A percentile compares a stretch with the other conserved stretches of the same genome.
Conservation (phyloP, 176 grass and related monocot species). For the Triticum monococcum region DNA sequence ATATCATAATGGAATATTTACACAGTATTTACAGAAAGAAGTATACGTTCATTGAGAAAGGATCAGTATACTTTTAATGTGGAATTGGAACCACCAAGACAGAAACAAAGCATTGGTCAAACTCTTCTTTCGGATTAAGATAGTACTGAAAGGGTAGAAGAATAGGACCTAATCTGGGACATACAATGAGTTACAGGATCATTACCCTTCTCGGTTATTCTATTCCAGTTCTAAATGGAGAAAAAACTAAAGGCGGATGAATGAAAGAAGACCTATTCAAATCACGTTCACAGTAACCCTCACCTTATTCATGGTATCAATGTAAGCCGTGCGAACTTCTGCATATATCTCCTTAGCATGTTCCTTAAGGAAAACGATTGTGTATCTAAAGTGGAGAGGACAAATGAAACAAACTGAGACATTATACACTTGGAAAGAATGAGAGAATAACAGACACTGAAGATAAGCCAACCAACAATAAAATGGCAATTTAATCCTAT, state of each 20-base stretch:
- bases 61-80: neutral
- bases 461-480: conserved; percentile 15
- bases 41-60: neutral
- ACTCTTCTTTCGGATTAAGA: neutral
- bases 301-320: conserved; percentile 99
- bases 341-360: conserved; percentile 98
- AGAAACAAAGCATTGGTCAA: neutral
- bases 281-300: conserved; percentile 24
- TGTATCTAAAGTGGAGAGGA: conserved; percentile 52
- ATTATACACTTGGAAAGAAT: neutral
- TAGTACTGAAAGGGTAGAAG: neutral
- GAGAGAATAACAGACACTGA: neutral
- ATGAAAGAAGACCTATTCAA: conserved; percentile 1
- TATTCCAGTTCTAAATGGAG: neutral
- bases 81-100: neutral
- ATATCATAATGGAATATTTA: neutral
- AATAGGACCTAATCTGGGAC: neutral
- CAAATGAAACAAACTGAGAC: conserved; percentile 7
- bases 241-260: neutral
- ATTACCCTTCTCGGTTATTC: neutral
- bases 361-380: conserved; percentile 86
- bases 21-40: neutral
- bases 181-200: neutral
- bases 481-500: conserved; percentile 23
- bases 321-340: conserved; percentile 92